These are phyloP conservation scores for Pleodorina starrii DNA, from an alignment of 139 green algal species.

Conservation along the genomic window DNA sequence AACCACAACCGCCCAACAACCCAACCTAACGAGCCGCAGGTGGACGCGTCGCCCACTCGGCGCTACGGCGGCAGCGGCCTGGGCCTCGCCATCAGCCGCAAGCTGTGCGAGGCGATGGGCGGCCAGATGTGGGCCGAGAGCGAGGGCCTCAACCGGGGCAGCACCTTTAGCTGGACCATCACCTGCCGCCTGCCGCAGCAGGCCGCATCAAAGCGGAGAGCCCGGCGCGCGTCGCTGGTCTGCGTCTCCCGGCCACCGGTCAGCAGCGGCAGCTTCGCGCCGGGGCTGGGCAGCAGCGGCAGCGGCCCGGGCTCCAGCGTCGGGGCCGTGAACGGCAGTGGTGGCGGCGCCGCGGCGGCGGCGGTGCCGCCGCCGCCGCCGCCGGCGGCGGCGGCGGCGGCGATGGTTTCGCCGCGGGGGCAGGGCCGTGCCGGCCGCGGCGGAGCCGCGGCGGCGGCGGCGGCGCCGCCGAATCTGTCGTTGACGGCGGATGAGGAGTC, in stretches of 20 bases:
- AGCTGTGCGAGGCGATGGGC: constrained; percentile 79
- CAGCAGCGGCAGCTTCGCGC: background rate
- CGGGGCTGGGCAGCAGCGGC: background rate
- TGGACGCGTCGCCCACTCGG: constrained; percentile 65
- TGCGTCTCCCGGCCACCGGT: constrained; percentile 1
- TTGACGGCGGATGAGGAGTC: background rate
- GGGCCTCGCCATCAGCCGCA: constrained; percentile 87
- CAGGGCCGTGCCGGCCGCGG: background rate
- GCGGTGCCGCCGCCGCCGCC: background rate
- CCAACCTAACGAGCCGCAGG: no score
- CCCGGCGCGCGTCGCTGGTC: constrained; percentile 3
- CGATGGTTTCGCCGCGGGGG: background rate
- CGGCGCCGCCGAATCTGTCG: background rate
- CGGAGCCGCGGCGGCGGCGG: background rate
- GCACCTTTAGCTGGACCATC: constrained; percentile 72
- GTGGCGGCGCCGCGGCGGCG: background rate
- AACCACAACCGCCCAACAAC: no score
- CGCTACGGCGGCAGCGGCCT: constrained; percentile 88
- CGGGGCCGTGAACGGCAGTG: background rate
- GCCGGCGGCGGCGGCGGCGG: background rate
- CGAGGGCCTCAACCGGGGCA: constrained; percentile 65
- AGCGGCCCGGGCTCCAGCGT: background rate
- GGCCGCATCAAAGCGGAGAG: constrained; percentile 1
- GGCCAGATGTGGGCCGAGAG: constrained; percentile 85
- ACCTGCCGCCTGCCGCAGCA: constrained; percentile 28